Evolutionary conservation across 2,329 filamentous ascomycete genomes (phyloP).

Genomic region (Bipolaris gigantea): DNA sequence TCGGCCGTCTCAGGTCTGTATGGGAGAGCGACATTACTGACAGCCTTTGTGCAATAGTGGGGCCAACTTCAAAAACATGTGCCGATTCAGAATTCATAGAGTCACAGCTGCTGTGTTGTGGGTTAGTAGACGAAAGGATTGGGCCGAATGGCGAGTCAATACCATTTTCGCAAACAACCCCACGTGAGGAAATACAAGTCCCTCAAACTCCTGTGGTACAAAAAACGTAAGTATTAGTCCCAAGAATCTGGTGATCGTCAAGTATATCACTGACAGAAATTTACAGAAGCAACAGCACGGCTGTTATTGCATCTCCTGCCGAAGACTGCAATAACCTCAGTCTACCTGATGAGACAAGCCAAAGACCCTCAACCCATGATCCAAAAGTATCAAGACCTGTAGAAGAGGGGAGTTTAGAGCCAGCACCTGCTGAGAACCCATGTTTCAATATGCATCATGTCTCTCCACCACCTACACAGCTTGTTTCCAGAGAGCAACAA

Average conservation of each 20-base stretch:
- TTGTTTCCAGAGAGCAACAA: neutral
- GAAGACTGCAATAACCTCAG: neutral
- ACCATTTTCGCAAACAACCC: neutral
- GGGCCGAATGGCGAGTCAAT: constrained; percentile 16
- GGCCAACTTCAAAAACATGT: neutral
- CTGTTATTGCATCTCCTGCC: constrained; percentile 1
- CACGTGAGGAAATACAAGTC: constrained; percentile 2
- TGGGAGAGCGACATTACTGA: neutral
- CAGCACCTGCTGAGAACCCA: neutral
- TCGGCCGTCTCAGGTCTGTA: constrained; percentile 6
- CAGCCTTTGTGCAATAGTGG: neutral
- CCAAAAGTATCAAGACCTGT: constrained; percentile 11
- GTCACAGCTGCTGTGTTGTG: neutral
- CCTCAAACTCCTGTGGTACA: constrained; percentile 1
- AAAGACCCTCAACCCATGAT: constrained; percentile 23
- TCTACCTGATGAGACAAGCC: too few relatives aligned
- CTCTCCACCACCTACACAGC: constrained; percentile 2
- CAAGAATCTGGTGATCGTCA: neutral
- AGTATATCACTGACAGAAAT: constrained; percentile 3
- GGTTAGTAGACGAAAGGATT: constrained; percentile 1
- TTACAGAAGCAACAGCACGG: neutral
- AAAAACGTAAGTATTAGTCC: constrained; percentile 3
- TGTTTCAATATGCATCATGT: too few relatives aligned
- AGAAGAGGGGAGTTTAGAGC: neutral
- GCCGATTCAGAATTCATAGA: neutral